phyloP scores from a whole-genome alignment of 129 eudicot genomes.

The Pulicaria dysenterica region DNA sequence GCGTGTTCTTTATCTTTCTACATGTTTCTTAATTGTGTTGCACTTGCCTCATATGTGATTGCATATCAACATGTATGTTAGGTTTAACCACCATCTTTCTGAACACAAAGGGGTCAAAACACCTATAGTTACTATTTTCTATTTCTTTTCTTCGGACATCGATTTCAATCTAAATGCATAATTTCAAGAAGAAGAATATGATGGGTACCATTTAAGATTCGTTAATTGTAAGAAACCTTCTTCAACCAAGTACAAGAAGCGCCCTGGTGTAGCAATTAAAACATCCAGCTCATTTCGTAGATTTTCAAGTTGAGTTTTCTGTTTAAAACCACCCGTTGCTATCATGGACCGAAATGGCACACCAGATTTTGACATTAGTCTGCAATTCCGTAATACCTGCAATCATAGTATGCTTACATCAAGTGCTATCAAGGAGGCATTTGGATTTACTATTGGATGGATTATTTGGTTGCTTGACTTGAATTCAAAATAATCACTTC shows the following conservation, averaged over 20 bases:
- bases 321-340: slow-evolving; percentile 94
- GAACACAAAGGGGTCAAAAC: not conserved
- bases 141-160: not conserved
- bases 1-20: no score
- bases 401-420: not conserved
- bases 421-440: no score
- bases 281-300: slow-evolving; percentile 82
- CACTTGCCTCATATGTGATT: no score
- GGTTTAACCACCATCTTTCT: no score
- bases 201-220: slow-evolving; percentile 65
- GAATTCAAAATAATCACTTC: no score
- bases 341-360: slow-evolving; percentile 95
- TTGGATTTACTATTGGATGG: no score
- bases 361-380: slow-evolving; percentile 78
- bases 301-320: slow-evolving; percentile 87
- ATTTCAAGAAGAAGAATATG: slow-evolving; percentile 2
- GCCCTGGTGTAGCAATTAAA: slow-evolving; percentile 93
- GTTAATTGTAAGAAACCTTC: slow-evolving; percentile 77
- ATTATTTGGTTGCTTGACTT: no score
- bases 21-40: no score
- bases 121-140: not conserved
- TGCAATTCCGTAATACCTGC: slow-evolving; percentile 84
- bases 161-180: not conserved
- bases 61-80: no score
- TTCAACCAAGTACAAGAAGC: slow-evolving; percentile 74